These are phyloP conservation scores for Cucumis cinereus DNA, from an alignment of 306 rosid genomes.

Conservation along the genomic window DNA sequence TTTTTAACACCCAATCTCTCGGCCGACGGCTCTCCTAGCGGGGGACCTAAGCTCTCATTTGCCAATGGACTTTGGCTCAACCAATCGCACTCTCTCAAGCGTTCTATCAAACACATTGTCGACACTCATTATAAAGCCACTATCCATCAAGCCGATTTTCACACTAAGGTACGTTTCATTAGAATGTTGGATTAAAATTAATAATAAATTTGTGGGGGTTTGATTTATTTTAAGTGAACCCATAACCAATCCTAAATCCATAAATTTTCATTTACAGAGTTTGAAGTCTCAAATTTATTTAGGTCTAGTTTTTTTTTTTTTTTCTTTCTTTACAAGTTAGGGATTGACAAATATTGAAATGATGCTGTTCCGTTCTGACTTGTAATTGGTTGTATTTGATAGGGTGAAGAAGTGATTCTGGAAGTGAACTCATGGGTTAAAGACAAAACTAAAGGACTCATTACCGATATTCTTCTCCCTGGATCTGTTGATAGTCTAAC, in stretches of 20 bases:
- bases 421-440: conserved; percentile 54
- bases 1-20: conserved; percentile 35
- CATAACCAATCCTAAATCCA: too few relatives aligned
- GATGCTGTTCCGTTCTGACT: too few relatives aligned
- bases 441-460: conserved; percentile 39
- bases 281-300: too few relatives aligned
- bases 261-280: too few relatives aligned
- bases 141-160: conserved; percentile 43
- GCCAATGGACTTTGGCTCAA: conserved; percentile 58
- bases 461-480: conserved; percentile 30
- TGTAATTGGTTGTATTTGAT: too few relatives aligned
- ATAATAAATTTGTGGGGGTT: too few relatives aligned
- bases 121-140: conserved; percentile 35
- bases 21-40: conserved; percentile 35
- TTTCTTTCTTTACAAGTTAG: too few relatives aligned
- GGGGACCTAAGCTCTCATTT: conserved; percentile 59
- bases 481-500: conserved; percentile 21
- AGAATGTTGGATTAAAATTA: too few relatives aligned
- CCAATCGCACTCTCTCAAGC: conserved; percentile 33
- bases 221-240: too few relatives aligned
- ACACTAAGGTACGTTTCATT: neutral
- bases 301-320: too few relatives aligned
- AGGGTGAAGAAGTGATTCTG: conserved; percentile 20
- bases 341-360: too few relatives aligned
- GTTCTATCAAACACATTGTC: conserved; percentile 50